Percentiles rank a stretch among this genome's conserved stretches.
Evolutionary conservation across 805 yeast genomes (phyloP).

Genomic region (Henningerozyma blattae): DNA sequence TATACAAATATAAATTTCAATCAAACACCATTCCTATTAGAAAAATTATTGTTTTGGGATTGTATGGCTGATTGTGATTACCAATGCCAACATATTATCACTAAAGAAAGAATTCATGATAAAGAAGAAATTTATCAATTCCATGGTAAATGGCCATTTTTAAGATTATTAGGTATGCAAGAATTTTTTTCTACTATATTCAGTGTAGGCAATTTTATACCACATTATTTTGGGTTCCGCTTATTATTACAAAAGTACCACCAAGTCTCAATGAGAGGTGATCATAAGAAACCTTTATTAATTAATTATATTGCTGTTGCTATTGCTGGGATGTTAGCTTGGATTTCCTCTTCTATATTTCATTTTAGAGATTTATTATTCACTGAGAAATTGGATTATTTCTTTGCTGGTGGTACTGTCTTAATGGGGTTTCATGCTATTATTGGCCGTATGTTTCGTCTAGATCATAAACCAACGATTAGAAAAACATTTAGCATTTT

Average conservation of each 20-base stretch:
- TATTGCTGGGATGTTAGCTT: constrained; percentile 66
- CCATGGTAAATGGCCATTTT: constrained; percentile 97
- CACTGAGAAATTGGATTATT: constrained; percentile 84
- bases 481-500: constrained; percentile 28
- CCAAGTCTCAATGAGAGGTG: neutral
- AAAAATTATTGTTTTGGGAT: constrained; percentile 49
- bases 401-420: constrained; percentile 85
- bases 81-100: constrained; percentile 74
- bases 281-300: constrained; percentile 6
- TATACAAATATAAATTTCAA: constrained; percentile 12
- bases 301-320: constrained; percentile 29
- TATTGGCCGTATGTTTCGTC: constrained; percentile 42
- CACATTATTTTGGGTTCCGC: constrained; percentile 42
- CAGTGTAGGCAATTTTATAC: constrained; percentile 56
- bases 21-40: constrained; percentile 26
- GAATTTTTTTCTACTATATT: constrained; percentile 74
- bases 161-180: constrained; percentile 66
- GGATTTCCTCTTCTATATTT: constrained; percentile 78
- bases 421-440: constrained; percentile 67
- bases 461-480: constrained; percentile 32
- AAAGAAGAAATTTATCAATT: constrained; percentile 63
- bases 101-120: constrained; percentile 35
- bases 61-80: constrained; percentile 82
- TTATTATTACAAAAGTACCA: constrained; percentile 15
- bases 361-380: constrained; percentile 72